Conservation (phyloP, 192 early-diverging fungal species). For the Ambispora gerdemannii region DNA sequence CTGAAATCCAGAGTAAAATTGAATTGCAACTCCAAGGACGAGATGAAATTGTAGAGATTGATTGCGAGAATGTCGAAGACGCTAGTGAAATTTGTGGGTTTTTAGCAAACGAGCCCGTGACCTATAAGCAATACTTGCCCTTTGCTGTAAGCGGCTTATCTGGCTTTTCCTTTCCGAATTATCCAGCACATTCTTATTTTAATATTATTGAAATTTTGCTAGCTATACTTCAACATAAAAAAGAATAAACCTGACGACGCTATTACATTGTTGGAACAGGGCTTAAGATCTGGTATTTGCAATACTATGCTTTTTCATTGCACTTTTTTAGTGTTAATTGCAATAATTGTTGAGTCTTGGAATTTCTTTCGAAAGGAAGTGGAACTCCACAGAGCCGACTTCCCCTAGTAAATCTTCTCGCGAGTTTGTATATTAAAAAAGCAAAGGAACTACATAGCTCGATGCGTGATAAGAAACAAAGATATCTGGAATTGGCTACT, state of each 20-base stretch:
- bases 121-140: background rate
- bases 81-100: background rate
- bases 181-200: too few relatives aligned
- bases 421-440: conserved; percentile 71
- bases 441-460: conserved; percentile 44
- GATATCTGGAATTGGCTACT: conserved; percentile 65
- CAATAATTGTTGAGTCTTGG: conserved; percentile 12
- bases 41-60: background rate
- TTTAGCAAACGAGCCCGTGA: background rate
- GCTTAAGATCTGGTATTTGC: background rate
- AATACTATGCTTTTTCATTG: background rate
- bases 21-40: background rate
- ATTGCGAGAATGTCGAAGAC: background rate
- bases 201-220: background rate
- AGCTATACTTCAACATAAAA: background rate
- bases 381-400: conserved; percentile 52
- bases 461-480: conserved; percentile 44
- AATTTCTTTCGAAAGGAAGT: conserved; percentile 12
- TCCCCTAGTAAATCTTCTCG: conserved; percentile 70
- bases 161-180: too few relatives aligned
- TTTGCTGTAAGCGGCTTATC: too few relatives aligned
- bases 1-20: too few relatives aligned
- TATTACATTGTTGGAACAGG: background rate
- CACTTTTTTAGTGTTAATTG: conserved; percentile 17
- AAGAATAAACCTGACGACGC: background rate